phyloP scores from a whole-genome alignment of 2,329 filamentous ascomycete genomes.

The Pseudogymnoascus sp. region DNA sequence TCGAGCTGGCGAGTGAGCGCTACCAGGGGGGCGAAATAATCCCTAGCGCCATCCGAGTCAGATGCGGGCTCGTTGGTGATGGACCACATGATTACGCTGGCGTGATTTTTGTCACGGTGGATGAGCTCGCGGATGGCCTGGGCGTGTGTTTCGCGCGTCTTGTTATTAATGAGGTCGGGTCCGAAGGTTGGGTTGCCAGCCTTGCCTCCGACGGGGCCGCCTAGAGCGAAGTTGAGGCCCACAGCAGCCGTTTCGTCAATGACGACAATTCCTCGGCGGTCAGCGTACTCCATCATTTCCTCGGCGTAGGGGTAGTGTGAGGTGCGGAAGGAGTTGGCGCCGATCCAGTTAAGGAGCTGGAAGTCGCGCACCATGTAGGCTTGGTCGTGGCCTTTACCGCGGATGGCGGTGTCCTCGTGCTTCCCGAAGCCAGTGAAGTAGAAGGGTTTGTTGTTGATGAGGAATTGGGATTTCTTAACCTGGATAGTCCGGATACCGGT shows the following conservation, averaged over 20 bases:
- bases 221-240: slow-evolving; percentile 20
- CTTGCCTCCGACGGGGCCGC: slow-evolving; percentile 11
- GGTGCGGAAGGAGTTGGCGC: slow-evolving; percentile 28
- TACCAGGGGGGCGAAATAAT: neutral
- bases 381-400: slow-evolving; percentile 25
- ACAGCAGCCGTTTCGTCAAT: slow-evolving; percentile 26
- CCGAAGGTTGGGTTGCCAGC: slow-evolving; percentile 14
- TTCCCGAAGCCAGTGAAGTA: slow-evolving; percentile 28
- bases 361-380: slow-evolving; percentile 29
- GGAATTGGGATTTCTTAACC: slow-evolving; percentile 18
- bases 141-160: slow-evolving; percentile 47
- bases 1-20: slow-evolving; percentile 21
- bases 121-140: slow-evolving; percentile 58
- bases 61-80: slow-evolving; percentile 53
- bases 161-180: slow-evolving; percentile 16
- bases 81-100: slow-evolving; percentile 65
- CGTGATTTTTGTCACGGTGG: slow-evolving; percentile 60
- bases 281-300: slow-evolving; percentile 25
- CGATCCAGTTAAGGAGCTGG: slow-evolving; percentile 24
- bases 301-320: slow-evolving; percentile 27
- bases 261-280: slow-evolving; percentile 24
- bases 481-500: slow-evolving; percentile 21
- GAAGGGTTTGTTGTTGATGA: slow-evolving; percentile 25
- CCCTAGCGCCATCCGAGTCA: neutral
- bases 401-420: slow-evolving; percentile 24